A percentile compares a stretch with the other conserved stretches of the same genome.
Conservation (phyloP, 305 asterid genomes). For the Solanum hybrid region DNA sequence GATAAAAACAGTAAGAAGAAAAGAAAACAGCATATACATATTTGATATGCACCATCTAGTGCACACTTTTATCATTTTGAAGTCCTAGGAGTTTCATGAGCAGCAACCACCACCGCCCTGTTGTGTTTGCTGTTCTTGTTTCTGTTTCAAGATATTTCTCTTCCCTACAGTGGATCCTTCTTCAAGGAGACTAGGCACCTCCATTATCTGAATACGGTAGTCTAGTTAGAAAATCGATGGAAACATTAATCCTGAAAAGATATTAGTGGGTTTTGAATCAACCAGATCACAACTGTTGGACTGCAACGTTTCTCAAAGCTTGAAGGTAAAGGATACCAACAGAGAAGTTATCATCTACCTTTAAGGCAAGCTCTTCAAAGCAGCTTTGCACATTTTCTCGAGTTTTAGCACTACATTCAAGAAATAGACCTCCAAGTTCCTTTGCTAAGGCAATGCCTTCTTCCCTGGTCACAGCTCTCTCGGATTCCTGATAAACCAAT, state of each 20-base stretch:
- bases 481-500: conserved; percentile 51
- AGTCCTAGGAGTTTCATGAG: conserved; percentile 27
- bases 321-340: not conserved
- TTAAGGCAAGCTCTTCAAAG: conserved; percentile 65
- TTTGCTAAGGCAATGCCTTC: conserved; percentile 72
- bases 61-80: not conserved
- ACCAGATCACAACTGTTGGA: not conserved
- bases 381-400: conserved; percentile 75
- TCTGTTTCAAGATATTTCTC: conserved; percentile 80
- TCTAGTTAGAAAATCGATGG: not conserved
- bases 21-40: conserved; percentile 15
- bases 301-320: not conserved
- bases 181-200: conserved; percentile 87
- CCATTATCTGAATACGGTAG: conserved; percentile 59
- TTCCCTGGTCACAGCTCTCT: conserved; percentile 69
- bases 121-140: conserved; percentile 54
- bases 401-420: conserved; percentile 85
- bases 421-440: conserved; percentile 70
- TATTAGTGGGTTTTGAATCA: not conserved
- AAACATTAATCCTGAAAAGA: not conserved
- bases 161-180: conserved; percentile 69
- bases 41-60: not conserved
- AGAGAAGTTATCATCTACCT: conserved; percentile 29
- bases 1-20: conserved; percentile 2
- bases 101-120: conserved; percentile 53